Percentiles rank a stretch among this genome's conserved stretches.
These are phyloP conservation scores for Emergomyces orientalis DNA, from an alignment of 2,329 filamentous ascomycete genomes.

Conservation along the genomic window DNA sequence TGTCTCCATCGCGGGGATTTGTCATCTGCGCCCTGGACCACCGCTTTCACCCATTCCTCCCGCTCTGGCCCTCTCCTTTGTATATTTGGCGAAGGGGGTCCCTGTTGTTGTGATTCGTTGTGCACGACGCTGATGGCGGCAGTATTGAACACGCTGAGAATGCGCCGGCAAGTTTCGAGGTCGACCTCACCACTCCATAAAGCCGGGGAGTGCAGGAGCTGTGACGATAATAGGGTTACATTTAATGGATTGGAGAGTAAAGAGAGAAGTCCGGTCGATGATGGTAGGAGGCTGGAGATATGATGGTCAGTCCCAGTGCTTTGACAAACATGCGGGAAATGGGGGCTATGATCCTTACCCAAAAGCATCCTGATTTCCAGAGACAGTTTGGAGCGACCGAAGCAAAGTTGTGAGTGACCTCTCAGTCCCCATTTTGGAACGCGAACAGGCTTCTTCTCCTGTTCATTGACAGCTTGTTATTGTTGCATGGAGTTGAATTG, in stretches of 20 bases:
- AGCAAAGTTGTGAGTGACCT: conserved; percentile 51
- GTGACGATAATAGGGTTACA: conserved; percentile 50
- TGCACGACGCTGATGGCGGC: conserved; percentile 47
- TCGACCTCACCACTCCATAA: conserved; percentile 51
- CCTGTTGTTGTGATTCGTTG: conserved; percentile 33
- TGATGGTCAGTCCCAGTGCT: conserved; percentile 16
- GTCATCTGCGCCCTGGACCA: conserved; percentile 52
- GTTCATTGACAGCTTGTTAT: conserved; percentile 8
- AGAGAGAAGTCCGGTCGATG: conserved; percentile 38
- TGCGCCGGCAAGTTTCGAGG: conserved; percentile 45
- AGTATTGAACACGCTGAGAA: conserved; percentile 54
- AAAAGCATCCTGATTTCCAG: conserved; percentile 50
- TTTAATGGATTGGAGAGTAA: conserved; percentile 53
- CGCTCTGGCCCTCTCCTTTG: conserved; percentile 44
- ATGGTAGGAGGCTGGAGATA: conserved; percentile 43
- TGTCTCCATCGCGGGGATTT: conserved; percentile 69
- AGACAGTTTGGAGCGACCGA: conserved; percentile 50
- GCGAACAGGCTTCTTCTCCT: background rate
- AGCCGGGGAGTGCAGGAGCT: conserved; percentile 50
- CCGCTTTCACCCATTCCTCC: conserved; percentile 51
- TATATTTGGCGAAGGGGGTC: conserved; percentile 21
- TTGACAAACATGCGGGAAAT: conserved; percentile 17
- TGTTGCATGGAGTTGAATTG: too few species aligned
- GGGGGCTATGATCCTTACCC: conserved; percentile 36
- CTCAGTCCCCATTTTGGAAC: conserved; percentile 47